Evolutionary conservation across 225 moss, liverwort and hornwort species (phyloP).

Genomic region (Neckera pumila): DNA sequence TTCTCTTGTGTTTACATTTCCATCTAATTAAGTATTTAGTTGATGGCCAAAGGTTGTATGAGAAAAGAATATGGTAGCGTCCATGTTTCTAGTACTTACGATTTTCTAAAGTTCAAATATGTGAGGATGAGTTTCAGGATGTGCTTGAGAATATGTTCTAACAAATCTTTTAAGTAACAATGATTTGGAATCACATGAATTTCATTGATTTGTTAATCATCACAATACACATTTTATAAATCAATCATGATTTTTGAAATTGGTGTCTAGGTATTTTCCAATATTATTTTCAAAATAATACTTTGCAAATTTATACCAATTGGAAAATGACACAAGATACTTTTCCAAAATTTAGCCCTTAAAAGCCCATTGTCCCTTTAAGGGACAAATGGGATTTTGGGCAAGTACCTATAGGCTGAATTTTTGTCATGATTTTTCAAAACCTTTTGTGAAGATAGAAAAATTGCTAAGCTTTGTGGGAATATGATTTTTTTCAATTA

Average conservation of each 20-base stretch:
- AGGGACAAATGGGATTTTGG: too few relatives aligned
- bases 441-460: too few relatives aligned
- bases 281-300: not conserved
- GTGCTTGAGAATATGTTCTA: not conserved
- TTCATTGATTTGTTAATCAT: not conserved
- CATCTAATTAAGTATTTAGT: not conserved
- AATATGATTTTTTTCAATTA: too few relatives aligned
- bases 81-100: rapidly evolving
- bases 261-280: not conserved
- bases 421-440: too few relatives aligned
- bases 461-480: too few relatives aligned
- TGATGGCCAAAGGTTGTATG: not conserved
- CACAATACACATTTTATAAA: not conserved
- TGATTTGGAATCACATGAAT: not conserved
- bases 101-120: not conserved
- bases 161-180: too few relatives aligned
- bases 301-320: not conserved
- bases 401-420: too few relatives aligned
- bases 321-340: too few relatives aligned
- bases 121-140: not conserved
- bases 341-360: not conserved
- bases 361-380: too few relatives aligned
- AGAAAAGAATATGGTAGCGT: not conserved
- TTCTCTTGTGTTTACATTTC: not conserved
- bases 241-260: not conserved